Evolutionary conservation across 2,329 filamentous ascomycete species (phyloP).

Genomic region (Aspergillus melleus): DNA sequence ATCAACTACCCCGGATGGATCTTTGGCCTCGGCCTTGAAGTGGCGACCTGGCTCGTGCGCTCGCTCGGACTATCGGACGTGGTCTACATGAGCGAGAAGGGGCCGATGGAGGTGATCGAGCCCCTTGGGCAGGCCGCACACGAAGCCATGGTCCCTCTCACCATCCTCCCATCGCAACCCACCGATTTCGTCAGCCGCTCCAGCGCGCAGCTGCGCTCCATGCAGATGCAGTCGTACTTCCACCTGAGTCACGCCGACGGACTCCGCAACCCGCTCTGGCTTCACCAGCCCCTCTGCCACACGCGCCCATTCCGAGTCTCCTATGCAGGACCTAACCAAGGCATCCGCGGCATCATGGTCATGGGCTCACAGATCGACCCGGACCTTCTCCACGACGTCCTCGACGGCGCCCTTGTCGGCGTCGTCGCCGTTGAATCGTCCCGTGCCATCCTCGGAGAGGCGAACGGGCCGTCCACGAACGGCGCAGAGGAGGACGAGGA

Average conservation of each 20-base stretch:
- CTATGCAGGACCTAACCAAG: constrained; percentile 47
- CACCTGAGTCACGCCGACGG: constrained; percentile 43
- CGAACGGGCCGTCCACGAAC: not conserved
- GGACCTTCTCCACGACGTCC: constrained; percentile 49
- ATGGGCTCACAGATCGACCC: constrained; percentile 52
- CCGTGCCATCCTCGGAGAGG: constrained; percentile 26
- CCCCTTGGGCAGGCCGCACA: constrained; percentile 43
- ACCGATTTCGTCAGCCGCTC: constrained; percentile 48
- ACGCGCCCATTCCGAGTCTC: constrained; percentile 50
- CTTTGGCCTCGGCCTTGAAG: constrained; percentile 52
- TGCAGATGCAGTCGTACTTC: constrained; percentile 65
- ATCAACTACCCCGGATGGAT: constrained; percentile 61
- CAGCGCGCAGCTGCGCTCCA: constrained; percentile 53
- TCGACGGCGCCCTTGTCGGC: constrained; percentile 57
- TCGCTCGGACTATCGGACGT: constrained; percentile 52
- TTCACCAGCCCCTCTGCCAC: constrained; percentile 45
- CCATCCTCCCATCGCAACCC: constrained; percentile 49
- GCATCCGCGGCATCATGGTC: constrained; percentile 53
- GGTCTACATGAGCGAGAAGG: constrained; percentile 54
- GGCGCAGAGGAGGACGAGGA: not conserved
- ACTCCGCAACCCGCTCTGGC: constrained; percentile 43
- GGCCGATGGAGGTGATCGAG: constrained; percentile 44
- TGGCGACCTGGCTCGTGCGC: constrained; percentile 49
- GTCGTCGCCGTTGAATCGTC: constrained; percentile 51
- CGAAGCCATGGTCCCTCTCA: constrained; percentile 38